Conservation (phyloP, 2,329 filamentous ascomycete genomes). For the Dothiorella sarmentorum region DNA sequence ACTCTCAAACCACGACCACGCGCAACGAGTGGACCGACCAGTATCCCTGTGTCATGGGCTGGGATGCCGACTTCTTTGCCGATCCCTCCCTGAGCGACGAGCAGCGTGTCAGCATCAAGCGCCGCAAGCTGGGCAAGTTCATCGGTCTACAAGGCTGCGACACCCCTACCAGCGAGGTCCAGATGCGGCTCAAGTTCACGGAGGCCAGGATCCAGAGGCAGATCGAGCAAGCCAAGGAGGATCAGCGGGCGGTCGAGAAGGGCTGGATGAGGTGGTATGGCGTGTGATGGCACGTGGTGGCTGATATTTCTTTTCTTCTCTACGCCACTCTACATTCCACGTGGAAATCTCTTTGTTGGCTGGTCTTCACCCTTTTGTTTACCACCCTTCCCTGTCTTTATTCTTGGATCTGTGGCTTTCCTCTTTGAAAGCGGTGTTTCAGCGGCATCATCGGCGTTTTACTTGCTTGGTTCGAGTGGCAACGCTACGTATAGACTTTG, state of each 20-base stretch:
- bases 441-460: no score
- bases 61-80: slow-evolving; percentile 47
- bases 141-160: slow-evolving; percentile 67
- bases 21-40: slow-evolving; percentile 53
- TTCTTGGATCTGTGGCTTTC: not conserved
- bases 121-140: slow-evolving; percentile 68
- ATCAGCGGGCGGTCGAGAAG: not conserved
- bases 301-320: not conserved
- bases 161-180: slow-evolving; percentile 48
- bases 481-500: no score
- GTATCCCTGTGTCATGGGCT: slow-evolving; percentile 68
- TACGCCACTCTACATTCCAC: not conserved
- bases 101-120: slow-evolving; percentile 53
- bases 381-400: not conserved
- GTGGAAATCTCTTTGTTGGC: not conserved
- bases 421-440: no score
- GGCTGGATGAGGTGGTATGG: not conserved
- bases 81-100: slow-evolving; percentile 32
- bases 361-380: not conserved
- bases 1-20: slow-evolving; percentile 64
- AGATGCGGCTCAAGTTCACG: slow-evolving; percentile 19
- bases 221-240: not conserved
- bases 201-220: not conserved
- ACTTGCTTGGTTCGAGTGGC: no score
- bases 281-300: not conserved